These are phyloP conservation scores for Aspergillus calidoustus DNA, from an alignment of 2,329 filamentous ascomycete genomes.

Conservation along the genomic window DNA sequence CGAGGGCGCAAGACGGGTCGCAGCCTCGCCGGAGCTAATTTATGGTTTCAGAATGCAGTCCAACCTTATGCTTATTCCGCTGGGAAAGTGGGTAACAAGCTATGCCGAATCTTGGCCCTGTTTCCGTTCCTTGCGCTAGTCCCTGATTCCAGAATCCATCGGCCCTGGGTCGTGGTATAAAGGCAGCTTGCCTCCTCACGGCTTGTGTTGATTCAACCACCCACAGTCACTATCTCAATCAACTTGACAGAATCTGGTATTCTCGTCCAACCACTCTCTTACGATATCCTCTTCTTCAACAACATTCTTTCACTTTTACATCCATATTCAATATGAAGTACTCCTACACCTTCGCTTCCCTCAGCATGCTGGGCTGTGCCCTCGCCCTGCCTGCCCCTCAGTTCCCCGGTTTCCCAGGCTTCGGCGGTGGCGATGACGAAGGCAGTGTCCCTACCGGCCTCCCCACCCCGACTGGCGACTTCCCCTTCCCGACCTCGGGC, in stretches of 20 bases:
- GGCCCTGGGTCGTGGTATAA: constrained; percentile 13
- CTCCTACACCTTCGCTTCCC: constrained; percentile 10
- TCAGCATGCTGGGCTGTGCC: constrained; percentile 19
- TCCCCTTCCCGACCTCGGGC: constrained; percentile 2
- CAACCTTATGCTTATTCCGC: constrained; percentile 4
- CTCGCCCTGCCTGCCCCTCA: constrained; percentile 19
- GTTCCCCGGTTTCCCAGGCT: neutral
- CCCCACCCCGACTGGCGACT: constrained; percentile 3
- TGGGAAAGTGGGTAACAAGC: constrained; percentile 1
- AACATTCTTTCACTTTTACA: constrained; percentile 1
- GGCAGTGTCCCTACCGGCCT: neutral
- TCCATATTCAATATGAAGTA: constrained; percentile 17
- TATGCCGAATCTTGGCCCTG: constrained; percentile 6
- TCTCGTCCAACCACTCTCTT: constrained; percentile 4
- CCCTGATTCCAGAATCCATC: neutral
- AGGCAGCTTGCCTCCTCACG: neutral
- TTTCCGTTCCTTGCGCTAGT: constrained; percentile 9
- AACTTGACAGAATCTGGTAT: constrained; percentile 20
- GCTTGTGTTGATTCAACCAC: neutral
- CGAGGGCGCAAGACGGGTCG: neutral
- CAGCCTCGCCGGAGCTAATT: neutral
- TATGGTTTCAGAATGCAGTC: constrained; percentile 1
- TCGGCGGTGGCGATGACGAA: constrained; percentile 7
- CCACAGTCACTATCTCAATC: constrained; percentile 8
- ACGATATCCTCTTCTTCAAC: neutral